phyloP scores from a whole-genome alignment of 2,329 filamentous ascomycete genomes.

The Diaporthe eres region DNA sequence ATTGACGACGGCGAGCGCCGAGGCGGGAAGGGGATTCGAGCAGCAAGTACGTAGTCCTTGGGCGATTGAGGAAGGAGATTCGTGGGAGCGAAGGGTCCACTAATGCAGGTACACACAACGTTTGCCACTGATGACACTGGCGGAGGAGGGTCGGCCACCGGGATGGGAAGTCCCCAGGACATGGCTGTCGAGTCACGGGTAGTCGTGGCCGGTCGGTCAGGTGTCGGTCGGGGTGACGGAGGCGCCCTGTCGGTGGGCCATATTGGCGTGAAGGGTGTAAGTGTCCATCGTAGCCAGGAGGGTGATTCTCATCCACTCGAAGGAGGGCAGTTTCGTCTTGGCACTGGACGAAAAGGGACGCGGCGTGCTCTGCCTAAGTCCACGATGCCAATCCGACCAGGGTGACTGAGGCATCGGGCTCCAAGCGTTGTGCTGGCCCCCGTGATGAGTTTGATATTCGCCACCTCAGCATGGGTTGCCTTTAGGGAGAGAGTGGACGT shows the following conservation, averaged over 20 bases:
- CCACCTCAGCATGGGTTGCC: not conserved
- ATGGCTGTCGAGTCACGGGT: no score
- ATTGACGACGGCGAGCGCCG: not conserved
- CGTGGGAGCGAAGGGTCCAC: not conserved
- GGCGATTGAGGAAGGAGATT: not conserved
- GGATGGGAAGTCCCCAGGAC: not conserved
- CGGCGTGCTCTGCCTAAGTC: not conserved
- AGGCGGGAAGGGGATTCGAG: not conserved
- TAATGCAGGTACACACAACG: conserved; percentile 23
- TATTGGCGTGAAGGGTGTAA: not conserved
- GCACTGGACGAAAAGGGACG: not conserved
- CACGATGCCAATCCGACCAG: not conserved
- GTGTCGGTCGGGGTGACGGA: not conserved
- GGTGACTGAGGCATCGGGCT: conserved; percentile 12
- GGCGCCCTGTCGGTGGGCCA: not conserved
- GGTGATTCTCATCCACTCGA: not conserved
- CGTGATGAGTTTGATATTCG: conserved; percentile 1
- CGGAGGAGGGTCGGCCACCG: not conserved
- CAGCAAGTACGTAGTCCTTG: not conserved
- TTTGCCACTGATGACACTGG: not conserved
- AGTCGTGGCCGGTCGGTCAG: not conserved
- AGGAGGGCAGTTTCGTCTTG: not conserved
- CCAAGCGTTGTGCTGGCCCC: not conserved
- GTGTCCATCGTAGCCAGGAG: not conserved
- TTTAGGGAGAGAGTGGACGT: not conserved